Evolutionary conservation across 129 eudicot species (phyloP).

Genomic region (Flaveria bidentis): DNA sequence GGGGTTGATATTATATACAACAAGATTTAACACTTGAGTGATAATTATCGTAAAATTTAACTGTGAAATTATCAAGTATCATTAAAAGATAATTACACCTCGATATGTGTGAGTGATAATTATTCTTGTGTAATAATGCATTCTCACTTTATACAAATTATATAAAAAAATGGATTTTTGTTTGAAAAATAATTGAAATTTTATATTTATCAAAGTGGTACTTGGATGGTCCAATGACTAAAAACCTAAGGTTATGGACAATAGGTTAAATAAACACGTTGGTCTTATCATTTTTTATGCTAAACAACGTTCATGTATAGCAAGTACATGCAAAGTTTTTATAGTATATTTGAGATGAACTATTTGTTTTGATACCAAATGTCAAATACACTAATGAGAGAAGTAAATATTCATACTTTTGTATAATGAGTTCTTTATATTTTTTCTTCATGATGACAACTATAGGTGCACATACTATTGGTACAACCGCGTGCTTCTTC

Average conservation of each 20-base stretch:
- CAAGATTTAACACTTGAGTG: too few species aligned
- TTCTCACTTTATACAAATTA: too few species aligned
- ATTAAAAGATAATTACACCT: too few species aligned
- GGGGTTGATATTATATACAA: too few species aligned
- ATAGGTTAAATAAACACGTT: not conserved
- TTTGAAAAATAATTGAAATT: not conserved
- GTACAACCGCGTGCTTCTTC: constrained; percentile 76
- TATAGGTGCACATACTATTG: constrained; percentile 83
- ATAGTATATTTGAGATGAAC: not conserved
- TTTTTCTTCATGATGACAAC: constrained; percentile 6
- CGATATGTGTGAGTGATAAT: too few species aligned
- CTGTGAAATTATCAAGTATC: too few species aligned
- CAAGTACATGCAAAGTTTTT: not conserved
- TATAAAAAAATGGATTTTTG: too few species aligned
- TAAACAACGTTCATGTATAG: not conserved
- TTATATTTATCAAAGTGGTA: not conserved
- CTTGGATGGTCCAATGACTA: not conserved
- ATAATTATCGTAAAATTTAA: too few species aligned
- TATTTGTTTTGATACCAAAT: not conserved
- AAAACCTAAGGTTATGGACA: not conserved
- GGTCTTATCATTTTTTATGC: constrained; percentile 1
- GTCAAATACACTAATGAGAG: not conserved
- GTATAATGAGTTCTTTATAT: too few species aligned
- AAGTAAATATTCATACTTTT: too few species aligned
- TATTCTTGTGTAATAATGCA: not conserved